phyloP scores from a whole-genome alignment of 352 stramenopile species.

The Blastocystis sp. region DNA sequence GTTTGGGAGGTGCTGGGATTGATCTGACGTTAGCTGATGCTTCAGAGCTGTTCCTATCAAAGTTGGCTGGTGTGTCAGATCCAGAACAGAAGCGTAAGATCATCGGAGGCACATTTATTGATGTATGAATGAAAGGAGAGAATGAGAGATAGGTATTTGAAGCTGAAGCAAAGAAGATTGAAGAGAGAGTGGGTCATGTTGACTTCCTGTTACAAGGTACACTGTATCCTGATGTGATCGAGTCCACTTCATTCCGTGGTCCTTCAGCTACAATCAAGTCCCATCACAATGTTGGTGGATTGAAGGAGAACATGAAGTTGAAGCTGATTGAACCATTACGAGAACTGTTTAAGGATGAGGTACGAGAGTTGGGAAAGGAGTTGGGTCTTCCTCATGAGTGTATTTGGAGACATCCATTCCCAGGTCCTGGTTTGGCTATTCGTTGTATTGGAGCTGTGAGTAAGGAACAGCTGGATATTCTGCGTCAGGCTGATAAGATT shows the following conservation, averaged over 20 bases:
- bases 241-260: constrained; percentile 95
- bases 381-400: constrained; percentile 91
- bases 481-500: constrained; percentile 92
- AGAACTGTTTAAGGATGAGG: constrained; percentile 91
- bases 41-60: constrained; percentile 84
- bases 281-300: constrained; percentile 96
- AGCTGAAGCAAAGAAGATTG: constrained; percentile 73
- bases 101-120: constrained; percentile 96
- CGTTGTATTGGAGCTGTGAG: constrained; percentile 92
- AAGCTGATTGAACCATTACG: constrained; percentile 96
- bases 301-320: constrained; percentile 92
- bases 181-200: constrained; percentile 71
- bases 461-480: constrained; percentile 82
- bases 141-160: constrained; percentile 68
- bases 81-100: constrained; percentile 96
- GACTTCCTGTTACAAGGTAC: constrained; percentile 94
- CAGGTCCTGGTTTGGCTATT: constrained; percentile 92
- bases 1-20: constrained; percentile 82
- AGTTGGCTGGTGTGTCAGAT: constrained; percentile 85
- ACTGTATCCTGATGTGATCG: constrained; percentile 98
- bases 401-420: constrained; percentile 97
- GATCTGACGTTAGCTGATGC: constrained; percentile 93
- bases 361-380: constrained; percentile 88
- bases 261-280: constrained; percentile 97
- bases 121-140: constrained; percentile 83